phyloP scores from a whole-genome alignment of 1,284 basidiomycete genomes.

The Malassezia furfur region DNA sequence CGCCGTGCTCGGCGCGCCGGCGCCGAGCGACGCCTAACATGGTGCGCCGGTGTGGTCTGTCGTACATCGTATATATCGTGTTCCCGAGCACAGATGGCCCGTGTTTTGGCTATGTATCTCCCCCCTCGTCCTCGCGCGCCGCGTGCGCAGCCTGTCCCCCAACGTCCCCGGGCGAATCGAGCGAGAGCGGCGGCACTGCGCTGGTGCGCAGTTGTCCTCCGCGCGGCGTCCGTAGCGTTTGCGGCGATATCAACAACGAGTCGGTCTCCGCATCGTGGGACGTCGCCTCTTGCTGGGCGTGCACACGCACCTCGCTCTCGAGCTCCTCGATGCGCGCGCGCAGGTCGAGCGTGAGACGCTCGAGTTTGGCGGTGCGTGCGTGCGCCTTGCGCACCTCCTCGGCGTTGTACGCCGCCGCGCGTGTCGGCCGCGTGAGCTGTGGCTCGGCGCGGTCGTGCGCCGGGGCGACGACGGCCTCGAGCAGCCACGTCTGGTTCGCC shows the following conservation, averaged over 20 bases:
- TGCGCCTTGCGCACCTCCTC: not conserved
- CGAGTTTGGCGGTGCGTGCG: not conserved
- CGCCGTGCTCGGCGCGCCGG: constrained; percentile 17
- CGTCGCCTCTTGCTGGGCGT: too few relatives aligned
- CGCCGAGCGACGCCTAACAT: not conserved
- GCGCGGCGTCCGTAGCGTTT: constrained; percentile 8
- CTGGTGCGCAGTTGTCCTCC: not conserved
- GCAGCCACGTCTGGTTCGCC: not conserved
- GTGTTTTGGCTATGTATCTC: too few relatives aligned
- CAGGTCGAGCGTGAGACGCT: not conserved
- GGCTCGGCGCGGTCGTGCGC: not conserved
- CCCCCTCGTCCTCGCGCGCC: too few relatives aligned
- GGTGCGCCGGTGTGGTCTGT: not conserved
- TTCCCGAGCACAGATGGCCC: too few relatives aligned
- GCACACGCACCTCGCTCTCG: constrained; percentile 8
- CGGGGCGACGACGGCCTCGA: not conserved
- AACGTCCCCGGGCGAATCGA: not conserved
- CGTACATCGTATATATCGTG: too few relatives aligned
- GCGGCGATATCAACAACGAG: constrained; percentile 7
- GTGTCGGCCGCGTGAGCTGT: not conserved
- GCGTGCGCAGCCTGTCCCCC: too few relatives aligned
- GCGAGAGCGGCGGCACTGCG: constrained; percentile 12
- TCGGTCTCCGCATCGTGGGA: not conserved
- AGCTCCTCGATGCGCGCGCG: constrained; percentile 7
- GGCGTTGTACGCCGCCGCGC: not conserved